Evolutionary conservation across 192 early-diverging fungal genomes (phyloP).

Genomic region (Mycoemilia scoparia): DNA sequence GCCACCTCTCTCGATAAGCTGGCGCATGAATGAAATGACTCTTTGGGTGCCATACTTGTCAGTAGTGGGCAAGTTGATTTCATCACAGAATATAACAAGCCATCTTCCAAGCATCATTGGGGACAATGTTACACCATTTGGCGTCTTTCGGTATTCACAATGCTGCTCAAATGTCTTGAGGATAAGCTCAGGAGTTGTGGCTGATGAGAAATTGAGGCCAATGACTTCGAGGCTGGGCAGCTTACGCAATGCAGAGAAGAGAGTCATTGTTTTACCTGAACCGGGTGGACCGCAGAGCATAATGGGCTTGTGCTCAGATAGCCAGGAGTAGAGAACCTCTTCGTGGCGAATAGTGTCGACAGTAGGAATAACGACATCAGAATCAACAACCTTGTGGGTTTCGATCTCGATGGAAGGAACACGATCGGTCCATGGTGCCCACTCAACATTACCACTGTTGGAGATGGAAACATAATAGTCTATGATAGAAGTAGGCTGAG

Average conservation of each 20-base stretch:
- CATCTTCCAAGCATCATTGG: constrained; percentile 72
- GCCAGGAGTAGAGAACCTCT: constrained; percentile 84
- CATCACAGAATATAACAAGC: constrained; percentile 99
- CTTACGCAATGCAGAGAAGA: constrained; percentile 87
- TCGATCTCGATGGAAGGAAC: constrained; percentile 94
- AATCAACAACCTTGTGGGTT: constrained; percentile 71
- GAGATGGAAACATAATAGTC: constrained; percentile 78
- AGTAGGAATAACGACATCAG: constrained; percentile 94
- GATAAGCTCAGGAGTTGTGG: constrained; percentile 87
- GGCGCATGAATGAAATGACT: constrained; percentile 90
- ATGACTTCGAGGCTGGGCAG: constrained; percentile 91
- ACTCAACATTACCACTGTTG: constrained; percentile 50
- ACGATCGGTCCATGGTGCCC: constrained; percentile 73
- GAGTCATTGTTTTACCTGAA: constrained; percentile 98
- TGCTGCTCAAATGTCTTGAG: constrained; percentile 93
- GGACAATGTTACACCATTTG: constrained; percentile 70
- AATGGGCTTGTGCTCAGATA: constrained; percentile 86
- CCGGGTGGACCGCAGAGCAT: constrained; percentile 98
- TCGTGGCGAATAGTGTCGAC: constrained; percentile 96
- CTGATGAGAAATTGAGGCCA: constrained; percentile 97
- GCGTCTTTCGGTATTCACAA: constrained; percentile 94
- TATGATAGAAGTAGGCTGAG: constrained; percentile 41
- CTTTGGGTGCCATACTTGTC: constrained; percentile 98
- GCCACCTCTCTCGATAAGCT: constrained; percentile 85
- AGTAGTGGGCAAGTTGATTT: constrained; percentile 91